phyloP scores from a whole-genome alignment of 2,329 filamentous ascomycete species.

The Pezicula rhizophila region DNA sequence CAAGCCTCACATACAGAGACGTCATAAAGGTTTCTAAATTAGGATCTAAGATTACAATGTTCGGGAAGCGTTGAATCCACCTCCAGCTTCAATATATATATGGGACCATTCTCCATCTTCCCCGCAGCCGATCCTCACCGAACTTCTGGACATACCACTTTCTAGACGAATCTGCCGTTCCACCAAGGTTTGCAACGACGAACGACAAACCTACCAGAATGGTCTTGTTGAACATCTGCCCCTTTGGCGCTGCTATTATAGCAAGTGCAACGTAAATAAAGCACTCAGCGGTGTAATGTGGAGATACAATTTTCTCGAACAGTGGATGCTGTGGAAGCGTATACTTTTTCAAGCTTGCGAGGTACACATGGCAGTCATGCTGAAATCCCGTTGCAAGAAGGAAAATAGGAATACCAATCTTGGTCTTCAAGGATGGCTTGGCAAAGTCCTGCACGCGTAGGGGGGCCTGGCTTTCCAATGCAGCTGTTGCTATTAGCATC shows the following conservation, averaged over 20 bases:
- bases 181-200: constrained; percentile 70
- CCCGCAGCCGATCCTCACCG: constrained; percentile 54
- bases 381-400: constrained; percentile 66
- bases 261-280: constrained; percentile 76
- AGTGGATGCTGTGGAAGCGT: constrained; percentile 68
- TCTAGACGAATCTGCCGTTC: constrained; percentile 73
- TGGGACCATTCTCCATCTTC: constrained; percentile 73
- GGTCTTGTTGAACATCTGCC: constrained; percentile 63
- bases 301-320: constrained; percentile 70
- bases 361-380: constrained; percentile 64
- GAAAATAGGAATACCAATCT: constrained; percentile 57
- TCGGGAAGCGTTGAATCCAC: constrained; percentile 25
- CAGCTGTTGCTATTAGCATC: constrained; percentile 19
- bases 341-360: constrained; percentile 72
- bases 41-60: constrained; percentile 58
- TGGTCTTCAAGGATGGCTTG: constrained; percentile 38
- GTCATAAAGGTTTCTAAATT: constrained; percentile 75
- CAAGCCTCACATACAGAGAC: constrained; percentile 78
- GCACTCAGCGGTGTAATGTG: constrained; percentile 89
- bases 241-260: constrained; percentile 64
- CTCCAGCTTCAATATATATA: constrained; percentile 44
- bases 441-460: constrained; percentile 17
- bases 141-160: constrained; percentile 76
- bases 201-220: constrained; percentile 66
- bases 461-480: constrained; percentile 6